Base-by-base conservation (phyloP, 163 green algal species). In the Trebouxia gelatinosa region DNA sequence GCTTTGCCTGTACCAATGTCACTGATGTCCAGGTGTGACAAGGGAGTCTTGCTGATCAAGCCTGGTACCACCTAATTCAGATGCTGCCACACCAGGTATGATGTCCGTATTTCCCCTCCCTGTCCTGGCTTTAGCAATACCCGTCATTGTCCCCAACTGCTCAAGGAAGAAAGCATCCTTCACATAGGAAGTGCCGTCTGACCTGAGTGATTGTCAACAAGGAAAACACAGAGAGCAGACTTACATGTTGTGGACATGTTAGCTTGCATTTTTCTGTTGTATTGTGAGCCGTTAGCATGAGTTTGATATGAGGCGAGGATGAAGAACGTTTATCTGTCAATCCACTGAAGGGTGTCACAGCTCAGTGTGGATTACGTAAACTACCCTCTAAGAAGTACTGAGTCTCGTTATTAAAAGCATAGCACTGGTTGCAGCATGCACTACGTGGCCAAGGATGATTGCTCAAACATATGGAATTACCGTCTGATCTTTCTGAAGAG, bases 101-200 rank as follows among this genome's bases (percentile, higher is more conserved):
- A n/a, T 70, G 21, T 68, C 50, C 50, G 17, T 74, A n/a, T n/a
- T n/a, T n/a, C n/a, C n/a, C n/a, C n/a, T n/a, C n/a, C n/a, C n/a
- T n/a, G n/a, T n/a, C n/a, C n/a, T n/a, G n/a, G n/a, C n/a, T n/a
- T n/a, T n/a, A n/a, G n/a, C n/a, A n/a, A n/a, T n/a, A n/a, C n/a
- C n/a, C n/a, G n/a, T n/a, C n/a, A n/a, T 28, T 21, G 17, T 29
- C 3, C 26, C 35, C 29, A 13, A 11, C 48, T 71, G 84, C 81
- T 88, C 84, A 40, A 72, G 85, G 84, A 88, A 21, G 84, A 88
- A 21, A 80, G 57, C 75, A 82, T 40, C 50, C 39, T 77, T 38
- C 61, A 82, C 74, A 76, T 87, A 87, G 84, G 84, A 88, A 88
- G 84, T 84, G 79, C 84, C 84, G 80, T 87, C 84, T 88, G 84